Conservation (phyloP, 768 basidiomycete species). For the Tremella yokohamensis region DNA sequence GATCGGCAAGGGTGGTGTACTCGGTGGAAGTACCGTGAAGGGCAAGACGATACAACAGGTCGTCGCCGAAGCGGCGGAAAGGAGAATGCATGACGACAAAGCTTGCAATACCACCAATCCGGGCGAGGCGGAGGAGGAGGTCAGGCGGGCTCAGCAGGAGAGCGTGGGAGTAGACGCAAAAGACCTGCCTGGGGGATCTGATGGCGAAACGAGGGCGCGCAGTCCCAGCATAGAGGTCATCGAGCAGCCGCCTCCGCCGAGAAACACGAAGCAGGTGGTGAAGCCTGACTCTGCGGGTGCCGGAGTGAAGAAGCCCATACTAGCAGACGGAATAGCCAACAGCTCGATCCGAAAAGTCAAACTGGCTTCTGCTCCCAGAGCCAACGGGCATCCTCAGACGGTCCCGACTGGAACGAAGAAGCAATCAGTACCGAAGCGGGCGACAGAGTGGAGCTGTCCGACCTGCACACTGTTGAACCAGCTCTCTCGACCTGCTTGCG, state of each 20-base stretch:
- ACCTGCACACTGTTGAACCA: constrained; percentile 69
- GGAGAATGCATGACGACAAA: constrained; percentile 68
- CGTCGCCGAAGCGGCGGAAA: constrained; percentile 78
- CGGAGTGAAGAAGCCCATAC: not conserved
- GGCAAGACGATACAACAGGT: constrained; percentile 66
- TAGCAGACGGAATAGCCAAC: not conserved
- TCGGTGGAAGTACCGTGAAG: constrained; percentile 57
- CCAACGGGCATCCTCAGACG: not conserved
- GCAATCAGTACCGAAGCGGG: not conserved
- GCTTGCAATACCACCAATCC: constrained; percentile 55
- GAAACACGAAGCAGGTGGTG: not conserved
- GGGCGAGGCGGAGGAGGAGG: constrained; percentile 49
- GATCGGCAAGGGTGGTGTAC: constrained; percentile 59
- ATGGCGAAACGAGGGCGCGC: constrained; percentile 38
- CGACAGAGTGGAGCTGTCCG: constrained; percentile 49
- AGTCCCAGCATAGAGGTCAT: constrained; percentile 10
- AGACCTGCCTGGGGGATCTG: constrained; percentile 23
- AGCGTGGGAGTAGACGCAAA: constrained; percentile 61
- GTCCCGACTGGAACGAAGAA: not conserved
- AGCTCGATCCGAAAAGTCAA: not conserved
- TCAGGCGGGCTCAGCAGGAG: constrained; percentile 65
- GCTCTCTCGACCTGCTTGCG: constrained; percentile 57
- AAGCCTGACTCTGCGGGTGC: not conserved
- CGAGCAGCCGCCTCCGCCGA: constrained; percentile 15
- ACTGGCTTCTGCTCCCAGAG: not conserved